A percentile compares a stretch with the other conserved stretches of the same genome.
These are phyloP conservation scores for Acrocalymma vagum DNA, from an alignment of 2,329 filamentous ascomycete species.

Conservation along the genomic window DNA sequence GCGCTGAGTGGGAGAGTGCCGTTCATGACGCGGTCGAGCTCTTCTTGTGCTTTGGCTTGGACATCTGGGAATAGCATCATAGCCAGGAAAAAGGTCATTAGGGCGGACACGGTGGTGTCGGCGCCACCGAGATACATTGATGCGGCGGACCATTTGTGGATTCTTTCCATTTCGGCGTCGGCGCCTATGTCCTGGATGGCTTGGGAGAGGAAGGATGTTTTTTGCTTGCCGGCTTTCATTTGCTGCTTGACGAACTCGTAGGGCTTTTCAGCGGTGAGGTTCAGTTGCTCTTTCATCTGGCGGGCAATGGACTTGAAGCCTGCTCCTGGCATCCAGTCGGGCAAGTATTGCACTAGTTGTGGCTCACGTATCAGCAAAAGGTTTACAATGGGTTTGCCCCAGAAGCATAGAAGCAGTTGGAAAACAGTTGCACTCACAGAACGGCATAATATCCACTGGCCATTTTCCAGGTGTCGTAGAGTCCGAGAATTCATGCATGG, in stretches of 20 bases:
- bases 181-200: constrained; percentile 44
- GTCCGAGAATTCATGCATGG: constrained; percentile 52
- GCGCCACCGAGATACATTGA: constrained; percentile 57
- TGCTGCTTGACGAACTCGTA: constrained; percentile 55
- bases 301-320: constrained; percentile 54
- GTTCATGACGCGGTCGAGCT: constrained; percentile 61
- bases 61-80: constrained; percentile 60
- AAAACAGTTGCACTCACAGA: constrained; percentile 37
- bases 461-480: constrained; percentile 54
- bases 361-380: not conserved
- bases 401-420: not conserved
- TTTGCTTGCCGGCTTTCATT: constrained; percentile 40
- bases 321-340: constrained; percentile 58
- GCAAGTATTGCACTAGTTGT: constrained; percentile 47
- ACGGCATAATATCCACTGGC: constrained; percentile 58
- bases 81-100: constrained; percentile 59
- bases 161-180: constrained; percentile 41
- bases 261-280: constrained; percentile 47
- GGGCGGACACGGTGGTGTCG: constrained; percentile 53
- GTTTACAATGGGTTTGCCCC: not conserved
- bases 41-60: constrained; percentile 56
- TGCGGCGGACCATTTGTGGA: constrained; percentile 53
- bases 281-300: constrained; percentile 43
- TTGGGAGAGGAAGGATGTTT: constrained; percentile 52
- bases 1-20: constrained; percentile 55